Conservation (phyloP, 345 rosid genomes). For the Salix suchowensis region DNA sequence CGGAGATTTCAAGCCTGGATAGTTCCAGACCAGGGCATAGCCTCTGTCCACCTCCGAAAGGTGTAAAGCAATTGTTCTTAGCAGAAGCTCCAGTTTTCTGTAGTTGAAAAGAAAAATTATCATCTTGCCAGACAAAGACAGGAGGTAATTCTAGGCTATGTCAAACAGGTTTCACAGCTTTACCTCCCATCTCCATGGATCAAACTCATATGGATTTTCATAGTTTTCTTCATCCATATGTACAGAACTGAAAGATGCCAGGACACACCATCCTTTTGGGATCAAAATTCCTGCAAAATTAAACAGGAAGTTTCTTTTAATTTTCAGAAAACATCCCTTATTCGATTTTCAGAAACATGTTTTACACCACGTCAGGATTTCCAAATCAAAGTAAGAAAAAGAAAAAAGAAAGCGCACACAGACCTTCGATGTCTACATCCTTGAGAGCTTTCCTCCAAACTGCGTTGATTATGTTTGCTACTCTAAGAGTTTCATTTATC, state of each 20-base stretch:
- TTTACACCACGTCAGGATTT: too few relatives aligned
- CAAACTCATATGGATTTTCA: slow-evolving; percentile 66
- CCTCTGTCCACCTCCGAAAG: slow-evolving; percentile 99
- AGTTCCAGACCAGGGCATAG: slow-evolving; percentile 92
- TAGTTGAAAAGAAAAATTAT: neutral
- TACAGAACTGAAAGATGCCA: slow-evolving; percentile 79
- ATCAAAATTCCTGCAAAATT: slow-evolving; percentile 67
- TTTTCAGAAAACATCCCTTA: too few relatives aligned
- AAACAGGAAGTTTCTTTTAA: neutral
- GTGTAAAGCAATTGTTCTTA: slow-evolving; percentile 67
- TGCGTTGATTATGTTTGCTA: slow-evolving; percentile 83
- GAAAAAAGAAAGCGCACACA: neutral
- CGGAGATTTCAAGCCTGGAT: slow-evolving; percentile 80
- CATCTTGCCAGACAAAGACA: neutral
- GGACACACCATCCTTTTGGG: slow-evolving; percentile 90
- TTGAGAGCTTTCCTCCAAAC: slow-evolving; percentile 92
- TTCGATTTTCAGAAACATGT: too few relatives aligned
- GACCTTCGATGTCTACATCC: slow-evolving; percentile 85
- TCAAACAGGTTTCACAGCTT: neutral
- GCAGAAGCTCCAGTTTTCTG: slow-evolving; percentile 56
- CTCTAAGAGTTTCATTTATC: slow-evolving; percentile 83
- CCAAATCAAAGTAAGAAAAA: too few relatives aligned
- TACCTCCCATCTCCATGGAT: slow-evolving; percentile 99
- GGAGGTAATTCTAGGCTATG: neutral
- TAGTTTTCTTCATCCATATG: slow-evolving; percentile 86